Percentiles rank a stretch among this genome's conserved stretches.
These are phyloP conservation scores for Phytophthora agathidicida DNA, from an alignment of 352 stramenopile species.

Conservation along the genomic window DNA sequence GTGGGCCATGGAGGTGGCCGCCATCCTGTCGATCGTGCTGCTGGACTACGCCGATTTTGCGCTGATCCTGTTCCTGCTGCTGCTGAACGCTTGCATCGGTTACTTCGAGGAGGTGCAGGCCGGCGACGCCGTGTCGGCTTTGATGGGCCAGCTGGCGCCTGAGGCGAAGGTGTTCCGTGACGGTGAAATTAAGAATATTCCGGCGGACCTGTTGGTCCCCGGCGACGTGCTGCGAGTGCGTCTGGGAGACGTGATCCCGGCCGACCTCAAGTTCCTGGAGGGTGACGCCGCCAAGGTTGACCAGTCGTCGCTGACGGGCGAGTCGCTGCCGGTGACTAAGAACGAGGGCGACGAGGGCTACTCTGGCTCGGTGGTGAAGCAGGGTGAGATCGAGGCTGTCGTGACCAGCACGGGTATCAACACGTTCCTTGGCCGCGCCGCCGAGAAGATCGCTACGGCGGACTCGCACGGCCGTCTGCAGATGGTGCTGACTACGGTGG, in stretches of 20 bases:
- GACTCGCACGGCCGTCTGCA: conserved; percentile 84
- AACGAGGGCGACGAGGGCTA: conserved; percentile 70
- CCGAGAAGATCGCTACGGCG: no score
- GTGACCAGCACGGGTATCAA: conserved; percentile 83
- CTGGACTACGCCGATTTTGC: conserved; percentile 73
- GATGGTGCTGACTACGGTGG: conserved; percentile 92
- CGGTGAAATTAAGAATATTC: conserved; percentile 63
- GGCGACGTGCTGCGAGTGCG: conserved; percentile 72
- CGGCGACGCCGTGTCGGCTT: conserved; percentile 79
- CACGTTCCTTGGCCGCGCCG: conserved; percentile 92
- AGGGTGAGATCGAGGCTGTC: conserved; percentile 91
- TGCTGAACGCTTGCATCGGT: conserved; percentile 72
- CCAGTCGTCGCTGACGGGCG: conserved; percentile 90
- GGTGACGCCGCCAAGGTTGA: conserved; percentile 84
- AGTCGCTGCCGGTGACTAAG: conserved; percentile 92
- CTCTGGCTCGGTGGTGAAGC: conserved; percentile 80
- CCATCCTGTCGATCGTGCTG: conserved; percentile 68
- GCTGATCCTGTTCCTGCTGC: conserved; percentile 63
- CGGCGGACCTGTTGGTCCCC: conserved; percentile 59
- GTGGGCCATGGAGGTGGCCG: conserved; percentile 76
- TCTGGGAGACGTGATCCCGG: conserved; percentile 91
- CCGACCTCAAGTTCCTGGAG: conserved; percentile 86
- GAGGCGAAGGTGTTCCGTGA: conserved; percentile 82
- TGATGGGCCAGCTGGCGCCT: conserved; percentile 83
- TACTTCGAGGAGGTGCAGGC: conserved; percentile 82